These are phyloP conservation scores for Ophiosphaerella herpotricha DNA, from an alignment of 2,329 filamentous ascomycete species.

Conservation along the genomic window DNA sequence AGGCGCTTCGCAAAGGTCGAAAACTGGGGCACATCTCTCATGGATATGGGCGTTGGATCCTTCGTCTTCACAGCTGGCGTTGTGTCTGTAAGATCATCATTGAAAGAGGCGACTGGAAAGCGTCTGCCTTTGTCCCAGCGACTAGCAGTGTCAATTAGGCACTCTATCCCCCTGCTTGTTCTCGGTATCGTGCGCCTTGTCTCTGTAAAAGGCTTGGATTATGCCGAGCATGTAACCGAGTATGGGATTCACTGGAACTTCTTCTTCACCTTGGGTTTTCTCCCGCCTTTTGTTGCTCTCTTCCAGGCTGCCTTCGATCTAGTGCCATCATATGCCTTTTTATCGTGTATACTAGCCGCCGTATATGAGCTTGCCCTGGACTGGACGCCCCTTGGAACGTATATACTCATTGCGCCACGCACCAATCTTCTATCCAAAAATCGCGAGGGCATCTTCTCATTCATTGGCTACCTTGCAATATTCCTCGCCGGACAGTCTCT, in stretches of 20 bases:
- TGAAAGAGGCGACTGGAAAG: conserved; percentile 67
- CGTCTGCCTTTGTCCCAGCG: conserved; percentile 59
- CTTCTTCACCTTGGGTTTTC: conserved; percentile 90
- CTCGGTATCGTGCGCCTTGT: conserved; percentile 81
- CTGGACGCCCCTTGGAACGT: conserved; percentile 74
- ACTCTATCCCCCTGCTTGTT: conserved; percentile 79
- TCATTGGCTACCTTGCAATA: conserved; percentile 90
- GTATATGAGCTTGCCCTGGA: conserved; percentile 78
- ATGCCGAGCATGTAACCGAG: conserved; percentile 95
- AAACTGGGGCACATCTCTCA: conserved; percentile 98
- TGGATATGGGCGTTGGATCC: conserved; percentile 96
- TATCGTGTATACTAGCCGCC: conserved; percentile 71
- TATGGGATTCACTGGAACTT: conserved; percentile 99
- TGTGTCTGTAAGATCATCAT: conserved; percentile 80
- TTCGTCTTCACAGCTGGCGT: conserved; percentile 95
- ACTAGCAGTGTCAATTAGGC: conserved; percentile 70
- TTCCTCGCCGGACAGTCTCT: conserved; percentile 87
- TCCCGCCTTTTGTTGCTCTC: conserved; percentile 86
- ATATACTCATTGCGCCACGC: conserved; percentile 80
- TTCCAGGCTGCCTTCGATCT: conserved; percentile 73
- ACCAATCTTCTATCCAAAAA: conserved; percentile 84
- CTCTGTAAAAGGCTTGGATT: conserved; percentile 92
- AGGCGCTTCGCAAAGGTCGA: conserved; percentile 96
- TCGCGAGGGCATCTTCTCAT: conserved; percentile 93
- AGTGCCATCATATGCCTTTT: conserved; percentile 75